These are phyloP conservation scores for Neofusicoccum umdonicola DNA, from an alignment of 2,329 filamentous ascomycete species.

Conservation along the genomic window DNA sequence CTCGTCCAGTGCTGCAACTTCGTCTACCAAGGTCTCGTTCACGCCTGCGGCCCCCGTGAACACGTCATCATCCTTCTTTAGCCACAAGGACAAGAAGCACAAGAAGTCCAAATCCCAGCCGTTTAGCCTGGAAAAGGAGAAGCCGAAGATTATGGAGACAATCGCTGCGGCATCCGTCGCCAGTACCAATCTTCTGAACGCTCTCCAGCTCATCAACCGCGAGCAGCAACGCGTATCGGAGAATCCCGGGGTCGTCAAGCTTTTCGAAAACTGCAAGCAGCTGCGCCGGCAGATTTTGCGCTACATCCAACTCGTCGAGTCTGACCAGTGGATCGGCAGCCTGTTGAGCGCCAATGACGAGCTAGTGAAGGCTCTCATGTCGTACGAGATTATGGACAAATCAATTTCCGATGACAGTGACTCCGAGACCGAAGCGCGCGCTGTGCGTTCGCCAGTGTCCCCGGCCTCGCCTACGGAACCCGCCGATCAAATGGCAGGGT, in stretches of 20 bases:
- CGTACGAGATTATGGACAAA: slow-evolving; percentile 88
- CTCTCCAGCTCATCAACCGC: slow-evolving; percentile 84
- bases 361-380: slow-evolving; percentile 88
- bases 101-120: slow-evolving; percentile 57
- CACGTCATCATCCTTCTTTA: slow-evolving; percentile 25
- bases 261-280: slow-evolving; percentile 83
- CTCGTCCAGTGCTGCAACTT: slow-evolving; percentile 7
- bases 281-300: slow-evolving; percentile 80
- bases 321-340: slow-evolving; percentile 86
- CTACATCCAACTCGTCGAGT: slow-evolving; percentile 87
- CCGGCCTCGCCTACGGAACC: slow-evolving; percentile 3
- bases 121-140: slow-evolving; percentile 86
- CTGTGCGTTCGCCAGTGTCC: slow-evolving; percentile 15
- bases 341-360: slow-evolving; percentile 93
- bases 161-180: slow-evolving; percentile 88
- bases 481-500: slow-evolving; percentile 44
- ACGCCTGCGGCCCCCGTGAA: slow-evolving; percentile 7
- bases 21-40: slow-evolving; percentile 5
- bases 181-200: slow-evolving; percentile 85
- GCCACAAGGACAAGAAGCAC: slow-evolving; percentile 52
- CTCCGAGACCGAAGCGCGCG: slow-evolving; percentile 54
- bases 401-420: slow-evolving; percentile 73
- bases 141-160: slow-evolving; percentile 79
- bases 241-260: slow-evolving; percentile 69
- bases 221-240: slow-evolving; percentile 86